Base-by-base conservation (phyloP, 2,329 filamentous ascomycete species). In the Calonectria multiphialidica region DNA sequence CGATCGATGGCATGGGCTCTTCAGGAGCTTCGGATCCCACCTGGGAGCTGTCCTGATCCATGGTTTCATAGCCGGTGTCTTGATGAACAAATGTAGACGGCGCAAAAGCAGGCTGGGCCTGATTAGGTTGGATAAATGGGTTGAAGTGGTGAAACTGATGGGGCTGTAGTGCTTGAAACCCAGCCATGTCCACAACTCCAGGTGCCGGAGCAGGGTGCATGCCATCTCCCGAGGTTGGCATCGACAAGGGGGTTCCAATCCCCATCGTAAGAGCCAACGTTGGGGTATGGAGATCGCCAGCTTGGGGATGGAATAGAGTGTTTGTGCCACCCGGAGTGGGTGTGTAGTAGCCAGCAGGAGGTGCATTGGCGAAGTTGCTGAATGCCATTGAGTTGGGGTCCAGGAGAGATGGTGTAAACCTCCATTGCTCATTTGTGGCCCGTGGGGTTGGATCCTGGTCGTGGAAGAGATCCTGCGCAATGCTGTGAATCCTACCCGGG, bases 351-450 rank as follows among this genome's bases (percentile, higher is more conserved):
- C 93, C 94, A 18, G 94, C 94, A 18, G 94, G 90, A 55, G 93
- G 90, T 75, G 96, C 94, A 83, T 94, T 95, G 75, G 93, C 92
- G 80, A 98, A 96, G 68, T 89, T 89, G 72, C 91, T 89, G 84
- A 98, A 98, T 28, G 92, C 91, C 82, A 95, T 95, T 35, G 94
- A 94, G 82, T 93, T 95, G 21, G 95, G 92, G 81, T 98, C 96
- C 81, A 98, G 90, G 70, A 98, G 87, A 25, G 95, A 97, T 5
- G 96, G 95, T 2, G 96, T 98, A 80, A 98, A 95, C 76, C 94
- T 91, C 92, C 96, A 97, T 78, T 90, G 92, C 77, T 98, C 95
- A 79, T 93, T 92, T 49, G 93, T 90, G 21, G 92, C 93, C 81
- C 94, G 91, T 6, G 95, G 95, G 4, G 95, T 98, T 23, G 94